Conservation (phyloP, 2,329 filamentous ascomycete species). For the Neonectria coccinea region DNA sequence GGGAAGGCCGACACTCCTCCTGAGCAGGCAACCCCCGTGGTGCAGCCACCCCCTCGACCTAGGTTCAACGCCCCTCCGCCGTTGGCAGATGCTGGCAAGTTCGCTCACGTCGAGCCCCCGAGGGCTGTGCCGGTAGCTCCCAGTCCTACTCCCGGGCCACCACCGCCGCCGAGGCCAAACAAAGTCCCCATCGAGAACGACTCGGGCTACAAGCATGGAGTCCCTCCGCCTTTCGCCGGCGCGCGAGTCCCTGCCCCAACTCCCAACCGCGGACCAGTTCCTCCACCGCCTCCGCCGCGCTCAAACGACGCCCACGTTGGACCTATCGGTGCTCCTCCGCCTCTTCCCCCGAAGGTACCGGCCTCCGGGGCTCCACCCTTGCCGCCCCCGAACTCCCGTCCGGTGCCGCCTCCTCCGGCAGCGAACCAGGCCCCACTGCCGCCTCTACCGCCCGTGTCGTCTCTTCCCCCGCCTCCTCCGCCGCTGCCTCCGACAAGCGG, state of each 20-base stretch:
- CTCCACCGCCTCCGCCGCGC: slow-evolving; percentile 74
- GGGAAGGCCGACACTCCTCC: slow-evolving; percentile 64
- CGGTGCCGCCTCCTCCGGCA: slow-evolving; percentile 65
- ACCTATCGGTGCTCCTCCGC: slow-evolving; percentile 54
- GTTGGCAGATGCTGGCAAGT: slow-evolving; percentile 90
- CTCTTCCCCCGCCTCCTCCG: slow-evolving; percentile 53
- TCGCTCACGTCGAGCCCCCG: slow-evolving; percentile 66
- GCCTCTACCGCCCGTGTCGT: slow-evolving; percentile 49
- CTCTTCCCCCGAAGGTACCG: slow-evolving; percentile 63
- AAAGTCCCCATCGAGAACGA: slow-evolving; percentile 77
- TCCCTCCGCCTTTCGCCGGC: slow-evolving; percentile 83
- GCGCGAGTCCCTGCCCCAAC: slow-evolving; percentile 80
- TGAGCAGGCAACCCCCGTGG: slow-evolving; percentile 77
- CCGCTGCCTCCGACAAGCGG: slow-evolving; percentile 59
- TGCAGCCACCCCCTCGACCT: slow-evolving; percentile 64
- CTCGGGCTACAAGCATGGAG: slow-evolving; percentile 71
- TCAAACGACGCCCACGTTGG: slow-evolving; percentile 47
- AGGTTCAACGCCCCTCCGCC: slow-evolving; percentile 89
- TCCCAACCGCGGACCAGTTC: slow-evolving; percentile 76
- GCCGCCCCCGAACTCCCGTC: slow-evolving; percentile 64
- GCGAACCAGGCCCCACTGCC: slow-evolving; percentile 52
- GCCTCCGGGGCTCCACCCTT: slow-evolving; percentile 59
- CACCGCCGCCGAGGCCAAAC: slow-evolving; percentile 63
- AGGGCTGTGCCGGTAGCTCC: slow-evolving; percentile 46
- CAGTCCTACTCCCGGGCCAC: slow-evolving; percentile 47